A percentile compares a stretch with the other conserved stretches of the same genome.
phyloP scores from a whole-genome alignment of 2,329 filamentous ascomycete species.

The Trichophyton benhamiae region DNA sequence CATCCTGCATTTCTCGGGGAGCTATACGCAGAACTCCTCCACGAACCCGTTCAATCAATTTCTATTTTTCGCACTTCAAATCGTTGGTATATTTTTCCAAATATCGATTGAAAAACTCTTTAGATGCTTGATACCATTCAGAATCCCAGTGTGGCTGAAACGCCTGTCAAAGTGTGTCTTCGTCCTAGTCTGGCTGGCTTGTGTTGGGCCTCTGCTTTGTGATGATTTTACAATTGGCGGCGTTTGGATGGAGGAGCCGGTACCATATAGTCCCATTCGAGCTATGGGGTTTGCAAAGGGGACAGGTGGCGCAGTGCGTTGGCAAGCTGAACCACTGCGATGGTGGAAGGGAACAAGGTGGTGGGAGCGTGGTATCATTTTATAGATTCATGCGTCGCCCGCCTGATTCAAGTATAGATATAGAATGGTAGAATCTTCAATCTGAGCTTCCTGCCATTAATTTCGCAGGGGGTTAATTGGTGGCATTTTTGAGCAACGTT shows the following conservation, averaged over 20 bases:
- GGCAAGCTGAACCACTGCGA: conserved; percentile 41
- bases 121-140: conserved; percentile 21
- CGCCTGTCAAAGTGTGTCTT: conserved; percentile 50
- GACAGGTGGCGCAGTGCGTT: conserved; percentile 56
- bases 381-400: conserved; percentile 13
- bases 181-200: conserved; percentile 54
- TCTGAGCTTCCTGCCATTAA: background rate
- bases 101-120: conserved; percentile 28
- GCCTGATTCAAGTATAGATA: background rate
- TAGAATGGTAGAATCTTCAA: background rate
- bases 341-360: conserved; percentile 47
- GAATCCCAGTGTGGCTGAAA: conserved; percentile 37
- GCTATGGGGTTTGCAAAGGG: conserved; percentile 50
- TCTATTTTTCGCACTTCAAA: conserved; percentile 64
- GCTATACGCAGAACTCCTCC: conserved; percentile 52
- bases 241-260: conserved; percentile 67
- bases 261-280: conserved; percentile 63
- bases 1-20: conserved; percentile 56
- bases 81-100: conserved; percentile 53
- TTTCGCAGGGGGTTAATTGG: background rate
- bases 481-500: too few relatives aligned
- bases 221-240: conserved; percentile 66
- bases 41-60: conserved; percentile 43
- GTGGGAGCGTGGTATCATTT: conserved; percentile 45
- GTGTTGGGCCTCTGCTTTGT: conserved; percentile 52